A percentile compares a stretch with the other conserved stretches of the same genome.
phyloP scores from a whole-genome alignment of 1,139 yeast genomes.

The Candida tropicalis region DNA sequence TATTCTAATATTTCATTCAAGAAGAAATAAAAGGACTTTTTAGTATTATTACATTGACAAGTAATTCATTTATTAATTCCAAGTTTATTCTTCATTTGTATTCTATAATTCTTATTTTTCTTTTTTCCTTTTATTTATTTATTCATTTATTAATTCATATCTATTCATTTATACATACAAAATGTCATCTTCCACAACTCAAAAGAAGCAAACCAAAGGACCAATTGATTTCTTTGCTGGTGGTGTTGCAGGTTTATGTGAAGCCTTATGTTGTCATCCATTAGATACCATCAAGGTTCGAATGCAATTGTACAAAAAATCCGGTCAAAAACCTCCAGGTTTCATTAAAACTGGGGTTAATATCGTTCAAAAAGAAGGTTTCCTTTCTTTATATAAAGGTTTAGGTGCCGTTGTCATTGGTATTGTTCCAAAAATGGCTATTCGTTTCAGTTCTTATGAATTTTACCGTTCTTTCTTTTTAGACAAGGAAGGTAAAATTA shows the following conservation, averaged over 20 bases:
- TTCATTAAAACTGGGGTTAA: constrained; percentile 78
- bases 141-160: constrained; percentile 2
- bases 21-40: too few relatives aligned
- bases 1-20: too few relatives aligned
- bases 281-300: constrained; percentile 94
- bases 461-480: constrained; percentile 74
- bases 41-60: too few relatives aligned
- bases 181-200: constrained; percentile 20
- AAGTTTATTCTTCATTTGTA: too few relatives aligned
- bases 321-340: constrained; percentile 76
- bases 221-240: constrained; percentile 89
- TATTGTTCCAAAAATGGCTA: constrained; percentile 97
- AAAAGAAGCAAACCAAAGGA: constrained; percentile 34
- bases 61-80: too few relatives aligned
- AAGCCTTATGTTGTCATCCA: constrained; percentile 96
- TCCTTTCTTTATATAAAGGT: constrained; percentile 89
- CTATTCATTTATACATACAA: constrained; percentile 1
- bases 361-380: constrained; percentile 79
- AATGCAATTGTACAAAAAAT: constrained; percentile 82
- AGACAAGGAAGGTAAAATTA: constrained; percentile 65
- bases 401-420: constrained; percentile 97
- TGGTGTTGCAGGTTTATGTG: constrained; percentile 96
- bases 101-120: neutral
- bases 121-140: constrained; percentile 7
- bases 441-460: constrained; percentile 92